Conservation (phyloP, 495 filamentous ascomycete genomes). For the Penicillium daleae region DNA sequence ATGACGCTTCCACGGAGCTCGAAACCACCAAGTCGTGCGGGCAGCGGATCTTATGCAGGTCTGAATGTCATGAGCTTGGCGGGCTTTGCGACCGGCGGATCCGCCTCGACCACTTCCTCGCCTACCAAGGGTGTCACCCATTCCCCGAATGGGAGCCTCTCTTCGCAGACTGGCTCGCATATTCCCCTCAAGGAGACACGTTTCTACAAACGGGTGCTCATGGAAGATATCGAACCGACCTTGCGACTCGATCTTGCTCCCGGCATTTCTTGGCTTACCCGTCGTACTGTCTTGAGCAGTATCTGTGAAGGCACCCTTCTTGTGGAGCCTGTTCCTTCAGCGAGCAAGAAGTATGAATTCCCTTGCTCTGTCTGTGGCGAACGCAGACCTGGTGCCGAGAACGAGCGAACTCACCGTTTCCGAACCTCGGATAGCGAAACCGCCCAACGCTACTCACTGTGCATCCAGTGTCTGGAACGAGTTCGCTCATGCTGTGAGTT, state of each 20-base stretch:
- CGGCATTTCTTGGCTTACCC: slow-evolving; percentile 89
- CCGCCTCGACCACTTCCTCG: slow-evolving; percentile 49
- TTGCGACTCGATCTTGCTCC: slow-evolving; percentile 86
- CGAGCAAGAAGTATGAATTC: slow-evolving; percentile 61
- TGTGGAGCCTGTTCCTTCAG: slow-evolving; percentile 80
- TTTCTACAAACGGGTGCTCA: slow-evolving; percentile 86
- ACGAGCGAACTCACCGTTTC: slow-evolving; percentile 85
- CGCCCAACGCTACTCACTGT: slow-evolving; percentile 86
- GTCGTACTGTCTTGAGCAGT: slow-evolving; percentile 77
- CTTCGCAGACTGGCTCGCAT: slow-evolving; percentile 41
- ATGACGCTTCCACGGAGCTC: slow-evolving; percentile 67
- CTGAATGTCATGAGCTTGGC: slow-evolving; percentile 66
- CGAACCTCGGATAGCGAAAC: slow-evolving; percentile 82
- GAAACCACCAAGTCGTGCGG: slow-evolving; percentile 61
- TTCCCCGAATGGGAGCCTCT: slow-evolving; percentile 45
- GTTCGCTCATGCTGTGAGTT: slow-evolving; percentile 90
- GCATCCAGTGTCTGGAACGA: slow-evolving; percentile 81
- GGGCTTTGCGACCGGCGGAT: slow-evolving; percentile 48
- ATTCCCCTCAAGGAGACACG: slow-evolving; percentile 80
- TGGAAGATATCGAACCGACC: slow-evolving; percentile 94
- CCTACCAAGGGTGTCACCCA: slow-evolving; percentile 44
- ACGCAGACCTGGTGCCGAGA: slow-evolving; percentile 64
- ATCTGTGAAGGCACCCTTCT: slow-evolving; percentile 86
- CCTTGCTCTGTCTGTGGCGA: slow-evolving; percentile 92
- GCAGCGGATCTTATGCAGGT: slow-evolving; percentile 70